These are phyloP conservation scores for Ceratocystis lukuohia DNA, from an alignment of 2,329 filamentous ascomycete species.

Conservation along the genomic window DNA sequence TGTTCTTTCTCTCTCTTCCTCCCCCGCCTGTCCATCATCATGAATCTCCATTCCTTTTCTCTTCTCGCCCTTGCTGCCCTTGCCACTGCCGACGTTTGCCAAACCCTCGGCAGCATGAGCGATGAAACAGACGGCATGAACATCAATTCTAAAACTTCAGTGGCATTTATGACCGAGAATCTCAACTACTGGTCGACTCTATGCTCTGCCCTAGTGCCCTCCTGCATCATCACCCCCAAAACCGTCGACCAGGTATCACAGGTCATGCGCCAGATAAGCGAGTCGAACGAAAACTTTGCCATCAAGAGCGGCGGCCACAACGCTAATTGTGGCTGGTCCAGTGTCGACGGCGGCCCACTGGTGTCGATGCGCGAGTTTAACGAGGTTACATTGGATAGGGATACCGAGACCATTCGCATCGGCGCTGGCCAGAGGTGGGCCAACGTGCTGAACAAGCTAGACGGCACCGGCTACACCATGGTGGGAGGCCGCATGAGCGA, in stretches of 20 bases:
- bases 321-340: slow-evolving; percentile 24
- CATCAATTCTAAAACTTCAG: neutral
- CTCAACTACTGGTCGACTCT: slow-evolving; percentile 27
- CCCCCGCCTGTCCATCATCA: neutral
- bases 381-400: slow-evolving; percentile 18
- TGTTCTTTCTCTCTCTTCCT: neutral
- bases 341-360: slow-evolving; percentile 22
- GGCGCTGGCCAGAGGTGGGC: slow-evolving; percentile 35
- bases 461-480: slow-evolving; percentile 28
- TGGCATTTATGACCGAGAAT: slow-evolving; percentile 6
- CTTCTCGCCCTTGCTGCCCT: slow-evolving; percentile 8
- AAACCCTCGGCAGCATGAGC: neutral
- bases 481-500: slow-evolving; percentile 32
- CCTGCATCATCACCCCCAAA: slow-evolving; percentile 24
- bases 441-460: slow-evolving; percentile 22
- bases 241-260: slow-evolving; percentile 21
- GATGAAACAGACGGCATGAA: neutral
- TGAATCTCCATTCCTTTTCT: slow-evolving; percentile 3
- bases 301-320: slow-evolving; percentile 28
- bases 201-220: slow-evolving; percentile 23
- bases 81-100: slow-evolving; percentile 4
- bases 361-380: slow-evolving; percentile 24
- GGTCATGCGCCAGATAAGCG: slow-evolving; percentile 20
- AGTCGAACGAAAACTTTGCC: slow-evolving; percentile 28
- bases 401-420: slow-evolving; percentile 28